A percentile compares a stretch with the other conserved stretches of the same genome.
phyloP scores from a whole-genome alignment of 1,284 basidiomycete species.

The Trichosporon sp. region DNA sequence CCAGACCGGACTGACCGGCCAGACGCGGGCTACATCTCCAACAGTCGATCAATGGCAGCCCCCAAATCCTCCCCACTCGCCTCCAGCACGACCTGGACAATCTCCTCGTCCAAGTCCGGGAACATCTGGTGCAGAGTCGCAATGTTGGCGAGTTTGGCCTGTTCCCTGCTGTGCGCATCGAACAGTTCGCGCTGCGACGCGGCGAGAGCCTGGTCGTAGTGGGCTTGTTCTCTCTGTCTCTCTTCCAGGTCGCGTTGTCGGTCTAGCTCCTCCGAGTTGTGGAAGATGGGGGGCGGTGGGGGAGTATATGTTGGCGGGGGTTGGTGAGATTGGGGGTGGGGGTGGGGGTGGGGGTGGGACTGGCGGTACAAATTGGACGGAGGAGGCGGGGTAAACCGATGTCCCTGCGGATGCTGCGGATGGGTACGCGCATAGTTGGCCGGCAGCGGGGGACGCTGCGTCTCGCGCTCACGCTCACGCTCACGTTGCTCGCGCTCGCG shows the following conservation, averaged over 20 bases:
- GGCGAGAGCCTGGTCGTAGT: background rate
- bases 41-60: slow-evolving; percentile 71
- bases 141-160: slow-evolving; percentile 46
- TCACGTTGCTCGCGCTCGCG: background rate
- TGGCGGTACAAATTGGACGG: slow-evolving; percentile 3
- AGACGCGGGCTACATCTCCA: slow-evolving; percentile 30
- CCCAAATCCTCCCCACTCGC: slow-evolving; percentile 85
- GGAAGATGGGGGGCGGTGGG: background rate
- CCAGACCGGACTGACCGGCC: too few relatives aligned
- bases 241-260: background rate
- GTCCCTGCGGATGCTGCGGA: background rate
- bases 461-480: background rate
- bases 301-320: background rate
- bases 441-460: background rate
- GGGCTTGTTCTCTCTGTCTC: background rate
- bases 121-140: slow-evolving; percentile 84
- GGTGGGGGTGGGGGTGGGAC: background rate
- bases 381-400: background rate
- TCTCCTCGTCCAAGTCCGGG: slow-evolving; percentile 74
- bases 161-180: slow-evolving; percentile 39
- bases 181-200: background rate
- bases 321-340: too few relatives aligned
- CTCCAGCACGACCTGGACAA: slow-evolving; percentile 82
- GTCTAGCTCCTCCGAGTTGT: background rate
- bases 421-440: slow-evolving; percentile 6